Conservation (phyloP, 768 basidiomycete genomes). For the Lanmaoa rubissima region DNA sequence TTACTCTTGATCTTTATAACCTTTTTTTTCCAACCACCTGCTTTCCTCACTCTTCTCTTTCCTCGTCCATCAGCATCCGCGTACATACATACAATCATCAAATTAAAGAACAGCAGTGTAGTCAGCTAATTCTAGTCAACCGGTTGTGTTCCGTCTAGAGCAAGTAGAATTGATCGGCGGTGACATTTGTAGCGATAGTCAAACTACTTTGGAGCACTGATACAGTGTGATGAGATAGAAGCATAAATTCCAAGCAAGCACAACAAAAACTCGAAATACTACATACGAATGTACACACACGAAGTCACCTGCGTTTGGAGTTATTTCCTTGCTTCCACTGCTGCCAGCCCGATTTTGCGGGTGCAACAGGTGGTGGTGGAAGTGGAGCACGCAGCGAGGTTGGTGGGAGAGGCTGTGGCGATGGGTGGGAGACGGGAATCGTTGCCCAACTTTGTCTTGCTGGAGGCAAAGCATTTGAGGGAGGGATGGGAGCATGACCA, state of each 20-base stretch:
- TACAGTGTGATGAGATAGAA: neutral
- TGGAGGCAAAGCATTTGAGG: conserved; percentile 3
- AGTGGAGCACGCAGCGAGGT: conserved; percentile 12
- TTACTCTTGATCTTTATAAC: conserved; percentile 40
- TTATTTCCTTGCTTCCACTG: conserved; percentile 39
- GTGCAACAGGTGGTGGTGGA: conserved; percentile 21
- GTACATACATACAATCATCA: conserved; percentile 42
- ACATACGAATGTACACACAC: neutral
- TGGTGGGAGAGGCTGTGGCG: conserved; percentile 5
- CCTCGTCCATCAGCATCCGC: conserved; percentile 30
- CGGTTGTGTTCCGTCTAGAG: conserved; percentile 20
- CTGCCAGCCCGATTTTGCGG: conserved; percentile 51
- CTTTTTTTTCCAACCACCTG: conserved; percentile 24
- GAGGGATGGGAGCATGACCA: conserved; percentile 13
- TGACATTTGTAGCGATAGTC: conserved; percentile 15
- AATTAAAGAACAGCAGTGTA: conserved; percentile 48
- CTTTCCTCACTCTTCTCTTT: conserved; percentile 26
- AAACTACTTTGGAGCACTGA: neutral
- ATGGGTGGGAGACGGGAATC: conserved; percentile 14
- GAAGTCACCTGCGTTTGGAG: conserved; percentile 21
- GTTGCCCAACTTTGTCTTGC: neutral
- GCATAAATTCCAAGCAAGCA: conserved; percentile 5
- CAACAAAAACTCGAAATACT: neutral
- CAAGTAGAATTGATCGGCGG: conserved; percentile 18
- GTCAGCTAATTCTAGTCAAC: conserved; percentile 43